These are phyloP conservation scores for Fonticula alba DNA, from an alignment of 78 protist genomes.

Conservation along the genomic window DNA sequence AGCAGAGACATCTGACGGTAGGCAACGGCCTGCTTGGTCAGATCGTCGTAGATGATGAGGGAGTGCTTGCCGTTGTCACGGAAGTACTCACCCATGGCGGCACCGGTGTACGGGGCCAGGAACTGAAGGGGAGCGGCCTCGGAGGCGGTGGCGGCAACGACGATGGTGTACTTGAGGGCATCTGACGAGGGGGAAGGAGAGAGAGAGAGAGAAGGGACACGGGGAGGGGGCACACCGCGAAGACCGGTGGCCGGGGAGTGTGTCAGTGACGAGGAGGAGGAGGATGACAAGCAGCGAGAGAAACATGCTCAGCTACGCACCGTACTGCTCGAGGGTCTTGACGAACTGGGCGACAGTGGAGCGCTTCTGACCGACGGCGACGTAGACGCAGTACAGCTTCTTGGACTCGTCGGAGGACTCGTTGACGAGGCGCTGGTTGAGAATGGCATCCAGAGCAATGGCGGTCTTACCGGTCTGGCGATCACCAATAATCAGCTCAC, in stretches of 20 bases:
- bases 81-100: slow-evolving; percentile 52
- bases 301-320: background rate
- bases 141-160: slow-evolving; percentile 61
- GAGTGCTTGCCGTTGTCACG: slow-evolving; percentile 43
- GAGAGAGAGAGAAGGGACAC: background rate
- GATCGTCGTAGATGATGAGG: slow-evolving; percentile 49
- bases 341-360: slow-evolving; percentile 44
- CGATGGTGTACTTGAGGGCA: slow-evolving; percentile 37
- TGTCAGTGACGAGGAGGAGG: background rate
- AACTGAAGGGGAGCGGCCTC: slow-evolving; percentile 51
- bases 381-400: slow-evolving; percentile 40
- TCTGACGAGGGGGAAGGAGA: background rate
- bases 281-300: background rate
- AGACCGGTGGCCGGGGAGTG: background rate
- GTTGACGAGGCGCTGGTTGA: slow-evolving; percentile 47
- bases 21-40: slow-evolving; percentile 69
- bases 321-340: slow-evolving; percentile 7
- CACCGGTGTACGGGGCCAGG: slow-evolving; percentile 56
- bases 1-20: slow-evolving; percentile 69
- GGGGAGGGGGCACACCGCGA: background rate
- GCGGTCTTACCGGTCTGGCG: slow-evolving; percentile 68
- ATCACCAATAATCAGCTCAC: slow-evolving; percentile 62
- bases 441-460: slow-evolving; percentile 44
- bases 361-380: slow-evolving; percentile 59
- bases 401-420: slow-evolving; percentile 16